phyloP scores from a whole-genome alignment of 805 yeast species.

The Candida schatavii region DNA sequence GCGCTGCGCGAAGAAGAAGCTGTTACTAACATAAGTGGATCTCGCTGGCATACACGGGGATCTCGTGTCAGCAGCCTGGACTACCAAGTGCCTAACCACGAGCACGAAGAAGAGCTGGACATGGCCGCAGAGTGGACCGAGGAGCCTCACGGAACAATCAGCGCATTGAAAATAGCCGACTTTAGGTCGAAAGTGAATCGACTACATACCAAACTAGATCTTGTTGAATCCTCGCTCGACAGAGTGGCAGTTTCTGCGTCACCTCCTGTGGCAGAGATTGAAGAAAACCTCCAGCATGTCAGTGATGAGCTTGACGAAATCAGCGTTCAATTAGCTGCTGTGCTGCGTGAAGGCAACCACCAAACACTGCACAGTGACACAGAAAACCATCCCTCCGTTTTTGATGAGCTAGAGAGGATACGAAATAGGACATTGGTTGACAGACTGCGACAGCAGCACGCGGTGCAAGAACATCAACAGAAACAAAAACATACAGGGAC shows the following conservation, averaged over 20 bases:
- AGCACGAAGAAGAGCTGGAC: too few relatives aligned
- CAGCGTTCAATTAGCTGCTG: neutral
- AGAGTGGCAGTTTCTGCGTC: neutral
- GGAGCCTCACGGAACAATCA: too few relatives aligned
- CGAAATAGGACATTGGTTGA: neutral
- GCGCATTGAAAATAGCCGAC: neutral
- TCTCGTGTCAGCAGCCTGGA: too few relatives aligned
- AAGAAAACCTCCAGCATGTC: neutral
- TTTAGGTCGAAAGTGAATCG: neutral
- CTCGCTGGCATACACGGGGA: too few relatives aligned
- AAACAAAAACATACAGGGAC: neutral
- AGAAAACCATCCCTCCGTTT: neutral
- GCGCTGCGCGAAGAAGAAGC: too few relatives aligned
- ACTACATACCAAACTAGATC: neutral
- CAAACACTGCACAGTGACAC: neutral
- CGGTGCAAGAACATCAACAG: neutral
- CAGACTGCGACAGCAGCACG: neutral
- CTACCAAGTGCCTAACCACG: too few relatives aligned
- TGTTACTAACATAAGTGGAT: too few relatives aligned
- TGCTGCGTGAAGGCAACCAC: neutral
- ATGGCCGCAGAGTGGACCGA: too few relatives aligned
- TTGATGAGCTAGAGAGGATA: constrained; percentile 5
- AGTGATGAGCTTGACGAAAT: neutral
- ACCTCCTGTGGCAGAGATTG: neutral
- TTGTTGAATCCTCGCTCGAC: neutral